Evolutionary conservation across 352 stramenopile species (phyloP), one percentile per base, ranked within the genome.

Genomic region (Stephanocyclus meneghinianus): DNA sequence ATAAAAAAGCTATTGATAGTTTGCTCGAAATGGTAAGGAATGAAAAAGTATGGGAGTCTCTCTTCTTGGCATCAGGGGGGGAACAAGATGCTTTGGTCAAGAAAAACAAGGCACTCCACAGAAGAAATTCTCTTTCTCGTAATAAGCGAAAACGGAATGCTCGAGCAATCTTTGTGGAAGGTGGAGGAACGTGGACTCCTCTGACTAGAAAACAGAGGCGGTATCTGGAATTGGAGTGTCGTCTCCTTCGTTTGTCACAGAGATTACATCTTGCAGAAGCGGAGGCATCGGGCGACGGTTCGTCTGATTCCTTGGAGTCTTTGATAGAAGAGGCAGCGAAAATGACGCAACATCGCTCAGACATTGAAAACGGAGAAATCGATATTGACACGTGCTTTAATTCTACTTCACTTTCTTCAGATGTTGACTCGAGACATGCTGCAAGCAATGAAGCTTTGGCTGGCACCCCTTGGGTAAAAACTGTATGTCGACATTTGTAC

Each of bases 201-300:
- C 55, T 91, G 37, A 84, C 77, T 9, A 47, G 62, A 64, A 75
- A 76, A 10, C 81, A 89, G 57, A 74, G 81, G 53, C 76, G 78
- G 3, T 81, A 92, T 73, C 78, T 92, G 60, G 87, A 94, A 76
- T 55, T 94, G 8, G 73, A 71, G 40, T 72, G 78, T 21, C 72
- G 86, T 37, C 60, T 94, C 7, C n/a, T 92, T 40, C 76, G 83
- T 30, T 75, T 86, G 59, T 64, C 71, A n/a, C 89, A 94, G 55
- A 81, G 87, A 40, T 67, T 86, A 26, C 82, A 86, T 68, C 16
- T 91, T 11, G 67, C 76, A 16, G 64, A 87, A n/a, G 65, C 69
- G 21, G 83, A 88, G 50, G 66, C 74, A n/a, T 15, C 60, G 32
- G 74, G 68, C 5, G 51, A 78, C 53, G 69, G 62, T 18, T 67